phyloP scores from a whole-genome alignment of 192 early-diverging fungal genomes.

The Gamsiella multidivaricata region DNA sequence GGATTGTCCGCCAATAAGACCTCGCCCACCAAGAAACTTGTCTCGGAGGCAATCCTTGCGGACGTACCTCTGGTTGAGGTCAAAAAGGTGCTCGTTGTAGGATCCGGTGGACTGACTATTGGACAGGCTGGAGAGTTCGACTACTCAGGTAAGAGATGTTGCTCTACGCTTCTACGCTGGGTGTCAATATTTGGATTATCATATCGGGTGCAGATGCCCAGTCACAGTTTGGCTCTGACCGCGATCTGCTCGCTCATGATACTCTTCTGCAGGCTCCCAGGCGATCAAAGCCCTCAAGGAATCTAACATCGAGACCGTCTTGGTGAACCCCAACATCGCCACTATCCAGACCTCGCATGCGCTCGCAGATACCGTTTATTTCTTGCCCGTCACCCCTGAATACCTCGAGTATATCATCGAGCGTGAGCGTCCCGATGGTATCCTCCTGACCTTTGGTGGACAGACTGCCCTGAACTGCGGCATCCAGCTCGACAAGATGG shows the following conservation, averaged over 20 bases:
- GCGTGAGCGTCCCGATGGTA: slow-evolving; percentile 94
- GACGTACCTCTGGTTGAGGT: slow-evolving; percentile 66
- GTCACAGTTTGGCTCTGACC: neutral
- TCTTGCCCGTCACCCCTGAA: slow-evolving; percentile 93
- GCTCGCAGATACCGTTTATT: slow-evolving; percentile 95
- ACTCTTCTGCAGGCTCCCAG: slow-evolving; percentile 75
- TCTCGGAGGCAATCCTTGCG: slow-evolving; percentile 60
- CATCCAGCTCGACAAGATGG: slow-evolving; percentile 86
- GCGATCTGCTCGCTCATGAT: neutral
- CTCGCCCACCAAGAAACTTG: slow-evolving; percentile 30
- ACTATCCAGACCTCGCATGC: slow-evolving; percentile 96
- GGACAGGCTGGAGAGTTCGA: slow-evolving; percentile 99
- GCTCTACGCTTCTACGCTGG: too few species aligned
- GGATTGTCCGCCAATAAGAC: neutral
- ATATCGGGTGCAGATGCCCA: too few species aligned
- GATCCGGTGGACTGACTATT: slow-evolving; percentile 94
- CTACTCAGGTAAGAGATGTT: slow-evolving; percentile 89
- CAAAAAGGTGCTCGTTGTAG: slow-evolving; percentile 92
- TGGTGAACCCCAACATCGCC: slow-evolving; percentile 99
- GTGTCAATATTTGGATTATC: too few species aligned
- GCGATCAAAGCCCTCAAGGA: slow-evolving; percentile 98
- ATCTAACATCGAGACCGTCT: slow-evolving; percentile 89
- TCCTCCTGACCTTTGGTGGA: slow-evolving; percentile 96
- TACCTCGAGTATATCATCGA: slow-evolving; percentile 93
- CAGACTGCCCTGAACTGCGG: slow-evolving; percentile 97